phyloP scores from a whole-genome alignment of 345 rosid genomes.

The Mercurialis annua region DNA sequence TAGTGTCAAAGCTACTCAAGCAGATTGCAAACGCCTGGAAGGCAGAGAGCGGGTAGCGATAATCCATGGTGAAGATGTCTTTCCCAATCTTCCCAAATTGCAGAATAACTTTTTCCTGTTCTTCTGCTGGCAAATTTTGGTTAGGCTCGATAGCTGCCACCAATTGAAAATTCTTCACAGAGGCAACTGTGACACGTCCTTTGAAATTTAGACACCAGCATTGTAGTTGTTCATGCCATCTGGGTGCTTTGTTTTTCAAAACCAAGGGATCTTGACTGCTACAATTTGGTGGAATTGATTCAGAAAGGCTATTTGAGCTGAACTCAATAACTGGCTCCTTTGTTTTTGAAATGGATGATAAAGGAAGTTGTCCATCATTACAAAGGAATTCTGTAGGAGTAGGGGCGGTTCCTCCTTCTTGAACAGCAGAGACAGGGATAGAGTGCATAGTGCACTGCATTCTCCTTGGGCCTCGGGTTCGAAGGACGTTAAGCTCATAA shows the following conservation, averaged over 20 bases:
- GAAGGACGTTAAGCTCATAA: conserved; percentile 78
- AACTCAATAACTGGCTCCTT: conserved; percentile 38
- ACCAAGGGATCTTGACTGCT: conserved; percentile 42
- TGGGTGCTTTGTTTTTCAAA: conserved; percentile 82
- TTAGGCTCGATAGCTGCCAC: conserved; percentile 56
- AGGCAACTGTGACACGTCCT: conserved; percentile 91
- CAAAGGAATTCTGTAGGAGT: conserved; percentile 44
- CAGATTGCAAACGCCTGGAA: conserved; percentile 96
- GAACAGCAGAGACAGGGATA: conserved; percentile 58
- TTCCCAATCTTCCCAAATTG: conserved; percentile 95
- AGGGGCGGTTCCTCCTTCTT: conserved; percentile 61
- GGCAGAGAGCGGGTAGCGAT: conserved; percentile 85
- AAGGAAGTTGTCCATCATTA: conserved; percentile 19
- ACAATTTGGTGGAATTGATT: conserved; percentile 14
- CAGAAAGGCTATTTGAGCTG: conserved; percentile 37
- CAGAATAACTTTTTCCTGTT: conserved; percentile 70
- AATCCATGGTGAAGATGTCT: conserved; percentile 96
- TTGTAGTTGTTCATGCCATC: conserved; percentile 96
- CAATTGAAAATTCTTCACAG: conserved; percentile 91
- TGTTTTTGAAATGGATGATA: conserved; percentile 27
- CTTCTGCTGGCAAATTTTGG: conserved; percentile 52
- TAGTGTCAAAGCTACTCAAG: conserved; percentile 94
- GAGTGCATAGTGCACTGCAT: conserved; percentile 72
- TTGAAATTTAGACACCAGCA: conserved; percentile 93
- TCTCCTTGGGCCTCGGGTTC: conserved; percentile 90